Evolutionary conservation across 352 stramenopile species (phyloP), one percentile per base, ranked within the genome.

Genomic region (Blastocystis sp.): DNA sequence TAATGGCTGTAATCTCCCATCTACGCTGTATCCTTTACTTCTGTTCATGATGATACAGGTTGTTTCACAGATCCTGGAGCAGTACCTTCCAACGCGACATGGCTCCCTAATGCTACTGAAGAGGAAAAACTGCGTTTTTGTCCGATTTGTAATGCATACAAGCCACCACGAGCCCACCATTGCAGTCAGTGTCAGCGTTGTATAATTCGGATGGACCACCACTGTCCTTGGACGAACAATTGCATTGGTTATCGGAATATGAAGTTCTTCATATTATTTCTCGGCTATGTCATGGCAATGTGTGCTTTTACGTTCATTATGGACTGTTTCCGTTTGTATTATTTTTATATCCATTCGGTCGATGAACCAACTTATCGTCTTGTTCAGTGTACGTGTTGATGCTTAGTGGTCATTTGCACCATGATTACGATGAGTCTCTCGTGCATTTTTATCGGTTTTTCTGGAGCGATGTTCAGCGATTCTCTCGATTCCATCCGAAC

Each of bases 221-320:
- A 94, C 73, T 94, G 93, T 90, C 93, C 93, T 11, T 94, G 91
- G 91, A 94, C 94, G 91, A 94, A 94, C 87, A 95, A 95, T 91
- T 95, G 93, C 89, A 91, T 95, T 29, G 93, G 93, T 23, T 91
- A 90, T 11, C 90, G 79, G 11, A 94, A 94, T 75, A 91, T 94
- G 68, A 91, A 95, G 90, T 91, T 92, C 69, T 95, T 95, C 90
- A 89, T 94, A 47, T 90, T 95, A 1, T 95, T 95, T 87, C 90
- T 95, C 61, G 73, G 91, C 11, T 95, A 95, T 88, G 55, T 61
- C 9, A 34, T 84, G 18, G 18, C 45, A 29, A 64, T 66, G 34
- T 84, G 73, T 43, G 26, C 68, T 66, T 68, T 55, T 11, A 84
- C 53, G 4, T 66, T 84, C 26, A 15, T 64, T n/a, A 63, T 84